phyloP scores from a whole-genome alignment of 345 rosid species.

The Conringia planisiliqua region DNA sequence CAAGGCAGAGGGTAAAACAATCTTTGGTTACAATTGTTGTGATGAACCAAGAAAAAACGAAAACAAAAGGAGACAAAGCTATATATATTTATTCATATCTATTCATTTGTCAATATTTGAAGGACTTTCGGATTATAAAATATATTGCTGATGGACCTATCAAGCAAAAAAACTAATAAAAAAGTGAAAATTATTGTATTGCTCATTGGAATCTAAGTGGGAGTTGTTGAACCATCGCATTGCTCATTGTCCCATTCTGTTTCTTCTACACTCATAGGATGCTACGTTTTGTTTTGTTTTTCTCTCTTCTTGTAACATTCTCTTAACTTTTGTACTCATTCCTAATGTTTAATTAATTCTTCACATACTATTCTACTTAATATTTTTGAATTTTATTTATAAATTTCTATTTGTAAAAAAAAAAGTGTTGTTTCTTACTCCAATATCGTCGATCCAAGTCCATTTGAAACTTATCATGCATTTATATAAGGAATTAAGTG shows the following conservation, averaged over 20 bases:
- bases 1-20: constrained; percentile 11
- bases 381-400: background rate
- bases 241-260: constrained; percentile 21
- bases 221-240: constrained; percentile 69
- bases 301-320: background rate
- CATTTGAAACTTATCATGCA: background rate
- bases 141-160: constrained; percentile 31
- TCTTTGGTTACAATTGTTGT: constrained; percentile 1
- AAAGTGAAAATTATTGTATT: constrained; percentile 37
- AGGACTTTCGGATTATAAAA: constrained; percentile 28
- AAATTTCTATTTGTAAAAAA: background rate
- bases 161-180: constrained; percentile 1
- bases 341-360: background rate
- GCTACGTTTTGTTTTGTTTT: constrained; percentile 15
- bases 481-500: background rate
- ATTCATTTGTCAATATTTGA: constrained; percentile 17
- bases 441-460: background rate
- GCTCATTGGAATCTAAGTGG: constrained; percentile 69
- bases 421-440: background rate
- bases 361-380: background rate
- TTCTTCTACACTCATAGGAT: constrained; percentile 19
- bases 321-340: constrained; percentile 1
- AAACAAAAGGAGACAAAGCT: constrained; percentile 18
- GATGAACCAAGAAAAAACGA: constrained; percentile 1
- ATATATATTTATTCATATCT: background rate